phyloP scores from a whole-genome alignment of 2,329 filamentous ascomycete species.

The Xylariaceae sp. region DNA sequence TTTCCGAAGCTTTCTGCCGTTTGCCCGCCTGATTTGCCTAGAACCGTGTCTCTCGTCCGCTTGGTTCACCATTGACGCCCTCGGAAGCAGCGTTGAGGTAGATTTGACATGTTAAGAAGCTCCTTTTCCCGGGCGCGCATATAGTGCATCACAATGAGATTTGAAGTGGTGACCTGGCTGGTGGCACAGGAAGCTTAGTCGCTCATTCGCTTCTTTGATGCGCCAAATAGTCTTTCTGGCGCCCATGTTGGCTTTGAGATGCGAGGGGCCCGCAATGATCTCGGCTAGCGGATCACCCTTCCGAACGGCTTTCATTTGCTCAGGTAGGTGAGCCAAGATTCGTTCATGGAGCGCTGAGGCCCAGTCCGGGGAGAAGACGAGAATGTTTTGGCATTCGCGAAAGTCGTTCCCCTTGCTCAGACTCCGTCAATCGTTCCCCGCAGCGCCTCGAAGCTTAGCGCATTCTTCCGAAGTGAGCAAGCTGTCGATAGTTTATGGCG shows the following conservation, averaged over 20 bases:
- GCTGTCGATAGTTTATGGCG: slow-evolving; percentile 28
- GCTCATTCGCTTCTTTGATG: slow-evolving; percentile 49
- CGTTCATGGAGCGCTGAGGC: slow-evolving; percentile 24
- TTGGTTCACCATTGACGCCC: slow-evolving; percentile 7
- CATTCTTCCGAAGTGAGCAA: slow-evolving; percentile 27
- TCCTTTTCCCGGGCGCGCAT: slow-evolving; percentile 23
- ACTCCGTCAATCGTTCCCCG: slow-evolving; percentile 24
- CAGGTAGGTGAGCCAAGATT: slow-evolving; percentile 21
- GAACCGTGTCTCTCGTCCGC: slow-evolving; percentile 26
- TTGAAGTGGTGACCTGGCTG: slow-evolving; percentile 56
- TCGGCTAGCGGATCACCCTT: slow-evolving; percentile 23
- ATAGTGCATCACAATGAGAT: slow-evolving; percentile 34
- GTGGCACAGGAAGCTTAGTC: slow-evolving; percentile 59
- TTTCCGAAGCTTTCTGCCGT: slow-evolving; percentile 25
- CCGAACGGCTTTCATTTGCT: slow-evolving; percentile 22
- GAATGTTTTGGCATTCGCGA: slow-evolving; percentile 27
- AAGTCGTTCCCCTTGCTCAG: slow-evolving; percentile 26
- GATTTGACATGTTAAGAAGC: slow-evolving; percentile 34
- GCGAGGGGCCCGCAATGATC: slow-evolving; percentile 22
- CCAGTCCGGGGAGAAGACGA: slow-evolving; percentile 25
- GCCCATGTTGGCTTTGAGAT: slow-evolving; percentile 26
- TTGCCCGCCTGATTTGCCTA: slow-evolving; percentile 27
- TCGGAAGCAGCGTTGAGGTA: slow-evolving; percentile 29
- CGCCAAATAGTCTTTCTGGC: slow-evolving; percentile 29
- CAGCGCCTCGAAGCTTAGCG: slow-evolving; percentile 18